phyloP scores from a whole-genome alignment of 805 yeast genomes.

The Cyberlindnera suaveolens region DNA sequence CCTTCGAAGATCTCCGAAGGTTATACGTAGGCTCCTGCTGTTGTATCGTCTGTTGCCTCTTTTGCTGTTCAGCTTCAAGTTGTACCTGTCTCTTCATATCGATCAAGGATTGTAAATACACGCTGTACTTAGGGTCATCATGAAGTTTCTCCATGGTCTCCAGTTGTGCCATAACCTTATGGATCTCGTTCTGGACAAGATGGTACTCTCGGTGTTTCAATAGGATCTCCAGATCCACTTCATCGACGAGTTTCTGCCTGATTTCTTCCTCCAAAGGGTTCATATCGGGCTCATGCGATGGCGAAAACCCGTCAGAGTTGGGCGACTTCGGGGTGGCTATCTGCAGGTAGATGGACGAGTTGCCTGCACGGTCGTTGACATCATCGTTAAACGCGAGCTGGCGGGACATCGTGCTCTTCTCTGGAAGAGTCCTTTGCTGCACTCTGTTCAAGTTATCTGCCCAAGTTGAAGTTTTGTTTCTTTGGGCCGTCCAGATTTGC shows the following conservation, averaged over 20 bases:
- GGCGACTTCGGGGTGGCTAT: slow-evolving; percentile 41
- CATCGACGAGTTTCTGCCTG: slow-evolving; percentile 32
- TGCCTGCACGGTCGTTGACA: background rate
- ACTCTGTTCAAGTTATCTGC: too few relatives aligned
- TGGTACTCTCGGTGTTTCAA: slow-evolving; percentile 52
- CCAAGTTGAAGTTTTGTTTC: too few relatives aligned
- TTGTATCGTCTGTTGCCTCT: background rate
- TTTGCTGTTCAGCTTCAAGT: slow-evolving; percentile 6
- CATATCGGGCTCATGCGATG: slow-evolving; percentile 13
- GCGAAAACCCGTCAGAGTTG: slow-evolving; percentile 29
- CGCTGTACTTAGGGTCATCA: slow-evolving; percentile 26
- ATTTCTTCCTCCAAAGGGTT: slow-evolving; percentile 16
- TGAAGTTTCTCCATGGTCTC: slow-evolving; percentile 40
- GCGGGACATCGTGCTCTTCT: background rate
- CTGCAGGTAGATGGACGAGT: slow-evolving; percentile 24
- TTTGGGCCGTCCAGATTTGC: too few relatives aligned
- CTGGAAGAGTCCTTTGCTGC: background rate
- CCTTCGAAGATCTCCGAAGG: slow-evolving; percentile 7
- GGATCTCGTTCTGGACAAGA: slow-evolving; percentile 45
- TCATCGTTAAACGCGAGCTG: background rate
- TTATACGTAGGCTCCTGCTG: slow-evolving; percentile 5
- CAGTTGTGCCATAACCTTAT: slow-evolving; percentile 54
- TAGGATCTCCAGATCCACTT: slow-evolving; percentile 53
- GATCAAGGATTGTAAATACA: slow-evolving; percentile 35
- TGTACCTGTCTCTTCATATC: slow-evolving; percentile 22